Base-by-base conservation (phyloP, 1,284 basidiomycete genomes). In the Rhizoctonia solani region DNA sequence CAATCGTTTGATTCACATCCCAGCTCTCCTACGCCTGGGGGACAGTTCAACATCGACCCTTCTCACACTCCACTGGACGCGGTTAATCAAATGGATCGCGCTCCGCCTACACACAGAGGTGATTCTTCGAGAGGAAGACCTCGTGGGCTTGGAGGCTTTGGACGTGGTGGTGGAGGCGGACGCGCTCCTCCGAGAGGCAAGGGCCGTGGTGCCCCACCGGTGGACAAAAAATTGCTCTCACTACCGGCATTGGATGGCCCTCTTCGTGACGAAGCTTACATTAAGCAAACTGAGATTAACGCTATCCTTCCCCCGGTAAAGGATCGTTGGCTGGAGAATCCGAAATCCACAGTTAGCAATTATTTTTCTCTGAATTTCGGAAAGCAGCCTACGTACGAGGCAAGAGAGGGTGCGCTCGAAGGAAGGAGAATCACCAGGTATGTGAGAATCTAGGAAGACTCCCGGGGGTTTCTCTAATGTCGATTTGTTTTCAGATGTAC, bases 181-280 rank as follows among this genome's bases (percentile, higher is more conserved):
- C 56, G 63, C 32, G n/a, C 25, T 53, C 27, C 14, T 42, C 23
- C 46, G 4, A 63, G 37, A 63, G 49, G 54, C 19, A 13, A 32
- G 19, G 23, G 27, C 21, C 59, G 46, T 34, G 39, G 49, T 27
- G 19, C 27, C 21, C n/a, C n/a, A n/a, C n/a, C n/a, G n/a, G 32
- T 25, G 4, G 67, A 61, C 29, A 27, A 69, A 54, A 66, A 42
- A 55, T 52, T 29, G 4, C 34, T 14, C 25, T 42, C 50, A 13
- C 37, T 39, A 30, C 67, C 39, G 19, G 54, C 52, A 49, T 46
- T 68, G 19, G 55, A 53, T n/a, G 76, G 74, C 8, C 75, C 75
- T 19, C 16, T 77, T 13, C 73, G 75, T 67, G 73, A 77, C 67
- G 71, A 73, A 29, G 61, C 68, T 1, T 76, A 76, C 70, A 76